Conservation (phyloP, 2,329 filamentous ascomycete genomes). For the Balansia obtecta region DNA sequence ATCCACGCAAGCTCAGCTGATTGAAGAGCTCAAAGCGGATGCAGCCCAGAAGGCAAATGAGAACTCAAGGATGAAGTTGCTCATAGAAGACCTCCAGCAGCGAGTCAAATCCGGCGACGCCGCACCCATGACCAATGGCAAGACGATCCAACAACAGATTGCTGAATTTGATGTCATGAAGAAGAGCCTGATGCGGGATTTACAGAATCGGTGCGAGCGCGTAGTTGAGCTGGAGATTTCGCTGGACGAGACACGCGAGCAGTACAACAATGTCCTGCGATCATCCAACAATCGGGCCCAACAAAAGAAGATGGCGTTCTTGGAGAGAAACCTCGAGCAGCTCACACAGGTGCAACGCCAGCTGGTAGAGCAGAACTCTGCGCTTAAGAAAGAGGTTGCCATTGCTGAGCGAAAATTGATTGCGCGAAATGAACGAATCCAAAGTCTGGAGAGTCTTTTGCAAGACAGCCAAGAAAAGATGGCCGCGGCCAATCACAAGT, state of each 20-base stretch:
- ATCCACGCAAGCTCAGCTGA: constrained; percentile 58
- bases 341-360: constrained; percentile 94
- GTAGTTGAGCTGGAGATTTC: constrained; percentile 98
- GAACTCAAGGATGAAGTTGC: constrained; percentile 65
- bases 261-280: constrained; percentile 96
- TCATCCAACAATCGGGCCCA: constrained; percentile 96
- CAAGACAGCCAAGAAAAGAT: constrained; percentile 98
- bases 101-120: constrained; percentile 49
- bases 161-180: constrained; percentile 99
- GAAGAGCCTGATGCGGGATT: constrained; percentile 96
- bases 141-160: constrained; percentile 94
- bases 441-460: constrained; percentile 80
- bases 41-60: constrained; percentile 68
- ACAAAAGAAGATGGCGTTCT: constrained; percentile 99
- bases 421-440: constrained; percentile 91
- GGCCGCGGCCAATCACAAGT: constrained; percentile 95
- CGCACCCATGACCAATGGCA: constrained; percentile 61
- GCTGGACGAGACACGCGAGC: constrained; percentile 90
- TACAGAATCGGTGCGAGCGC: constrained; percentile 95
- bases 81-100: constrained; percentile 69
- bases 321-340: constrained; percentile 96
- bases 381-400: constrained; percentile 96
- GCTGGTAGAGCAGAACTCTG: constrained; percentile 94
- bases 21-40: constrained; percentile 66
- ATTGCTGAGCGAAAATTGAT: constrained; percentile 97